Conservation (phyloP, 2,329 filamentous ascomycete genomes). For the Fusarium piperis region DNA sequence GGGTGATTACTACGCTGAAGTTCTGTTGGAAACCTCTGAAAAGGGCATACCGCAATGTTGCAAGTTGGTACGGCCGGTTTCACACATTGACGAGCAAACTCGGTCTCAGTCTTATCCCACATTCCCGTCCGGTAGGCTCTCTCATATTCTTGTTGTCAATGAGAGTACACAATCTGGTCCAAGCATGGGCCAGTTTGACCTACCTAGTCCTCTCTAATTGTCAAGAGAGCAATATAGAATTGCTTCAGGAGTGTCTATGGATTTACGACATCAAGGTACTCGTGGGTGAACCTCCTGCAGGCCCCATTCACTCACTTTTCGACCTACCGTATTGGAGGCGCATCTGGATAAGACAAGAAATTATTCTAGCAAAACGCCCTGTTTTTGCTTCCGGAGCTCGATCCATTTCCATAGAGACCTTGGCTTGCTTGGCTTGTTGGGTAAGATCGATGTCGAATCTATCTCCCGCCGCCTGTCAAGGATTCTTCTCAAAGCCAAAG, state of each 20-base stretch:
- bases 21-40: too few species aligned
- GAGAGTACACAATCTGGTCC: too few species aligned
- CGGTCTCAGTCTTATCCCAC: too few species aligned
- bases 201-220: too few species aligned
- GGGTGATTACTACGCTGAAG: too few species aligned
- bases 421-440: background rate
- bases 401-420: background rate
- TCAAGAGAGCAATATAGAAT: background rate
- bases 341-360: constrained; percentile 12
- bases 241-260: background rate
- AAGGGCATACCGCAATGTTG: too few species aligned
- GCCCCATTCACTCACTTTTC: background rate
- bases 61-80: too few species aligned
- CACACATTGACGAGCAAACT: too few species aligned
- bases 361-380: background rate
- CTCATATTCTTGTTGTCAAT: too few species aligned
- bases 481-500: too few species aligned
- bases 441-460: background rate
- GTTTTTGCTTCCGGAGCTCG: constrained; percentile 1
- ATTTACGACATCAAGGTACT: background rate
- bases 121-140: too few species aligned
- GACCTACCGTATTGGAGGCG: background rate
- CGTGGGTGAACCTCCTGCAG: background rate
- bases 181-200: too few species aligned
- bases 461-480: background rate